Conservation (phyloP, 768 basidiomycete genomes). For the Tricholoma terreum region DNA sequence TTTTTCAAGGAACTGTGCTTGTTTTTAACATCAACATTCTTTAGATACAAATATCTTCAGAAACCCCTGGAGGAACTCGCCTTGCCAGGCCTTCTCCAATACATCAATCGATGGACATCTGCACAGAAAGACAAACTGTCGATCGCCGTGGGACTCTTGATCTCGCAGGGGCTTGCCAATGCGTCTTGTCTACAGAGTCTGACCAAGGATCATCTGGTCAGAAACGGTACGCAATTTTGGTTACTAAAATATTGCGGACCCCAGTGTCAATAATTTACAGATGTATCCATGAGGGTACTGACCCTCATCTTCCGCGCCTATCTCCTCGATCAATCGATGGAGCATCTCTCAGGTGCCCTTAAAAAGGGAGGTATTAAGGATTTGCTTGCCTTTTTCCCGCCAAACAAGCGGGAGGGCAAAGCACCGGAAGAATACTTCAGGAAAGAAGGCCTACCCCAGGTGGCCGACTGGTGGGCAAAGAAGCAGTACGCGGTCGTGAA, state of each 20-base stretch:
- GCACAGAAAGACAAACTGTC: slow-evolving; percentile 81
- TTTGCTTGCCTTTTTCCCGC: slow-evolving; percentile 83
- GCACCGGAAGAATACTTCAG: slow-evolving; percentile 85
- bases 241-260: background rate
- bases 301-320: slow-evolving; percentile 80
- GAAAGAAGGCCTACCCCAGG: slow-evolving; percentile 67
- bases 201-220: slow-evolving; percentile 92
- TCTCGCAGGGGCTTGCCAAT: slow-evolving; percentile 80
- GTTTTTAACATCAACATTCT: slow-evolving; percentile 9
- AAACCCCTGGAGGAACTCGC: slow-evolving; percentile 88
- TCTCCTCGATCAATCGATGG: slow-evolving; percentile 81
- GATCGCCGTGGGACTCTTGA: slow-evolving; percentile 74
- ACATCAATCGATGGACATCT: slow-evolving; percentile 79
- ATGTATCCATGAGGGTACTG: slow-evolving; percentile 73
- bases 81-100: slow-evolving; percentile 83
- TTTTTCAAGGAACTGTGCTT: background rate
- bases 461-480: slow-evolving; percentile 95
- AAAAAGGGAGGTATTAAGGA: slow-evolving; percentile 86
- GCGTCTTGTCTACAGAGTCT: slow-evolving; percentile 77
- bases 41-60: slow-evolving; percentile 98
- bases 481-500: slow-evolving; percentile 81
- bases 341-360: slow-evolving; percentile 79
- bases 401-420: slow-evolving; percentile 72
- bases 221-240: slow-evolving; percentile 64
- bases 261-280: slow-evolving; percentile 34